phyloP scores from a whole-genome alignment of 108 stramenopile genomes.

The Schizochytrium sp. region DNA sequence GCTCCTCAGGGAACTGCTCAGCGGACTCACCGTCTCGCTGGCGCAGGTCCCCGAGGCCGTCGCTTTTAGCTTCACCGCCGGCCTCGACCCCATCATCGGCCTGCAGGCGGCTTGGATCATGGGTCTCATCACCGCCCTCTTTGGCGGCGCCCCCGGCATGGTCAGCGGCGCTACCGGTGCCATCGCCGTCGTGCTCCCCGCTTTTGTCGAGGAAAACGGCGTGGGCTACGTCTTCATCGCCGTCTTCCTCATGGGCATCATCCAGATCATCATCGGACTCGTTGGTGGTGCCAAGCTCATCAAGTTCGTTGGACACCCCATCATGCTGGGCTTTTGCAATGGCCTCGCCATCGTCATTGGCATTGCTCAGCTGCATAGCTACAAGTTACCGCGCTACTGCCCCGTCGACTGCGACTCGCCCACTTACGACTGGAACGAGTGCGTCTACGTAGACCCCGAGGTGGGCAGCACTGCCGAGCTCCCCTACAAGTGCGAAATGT shows the following conservation, averaged over 20 bases:
- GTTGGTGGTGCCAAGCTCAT: constrained; percentile 66
- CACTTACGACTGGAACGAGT: not conserved
- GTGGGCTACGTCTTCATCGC: constrained; percentile 63
- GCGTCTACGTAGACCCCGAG: not conserved
- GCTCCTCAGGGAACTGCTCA: constrained; percentile 24
- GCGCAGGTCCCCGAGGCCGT: constrained; percentile 37
- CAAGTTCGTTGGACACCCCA: constrained; percentile 69
- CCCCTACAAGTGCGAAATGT: not conserved
- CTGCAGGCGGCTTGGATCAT: constrained; percentile 73
- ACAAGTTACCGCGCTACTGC: constrained; percentile 34
- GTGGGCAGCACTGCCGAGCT: not conserved
- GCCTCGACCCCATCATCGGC: constrained; percentile 42
- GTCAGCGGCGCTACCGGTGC: constrained; percentile 70
- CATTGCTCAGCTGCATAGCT: constrained; percentile 70
- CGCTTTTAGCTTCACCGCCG: constrained; percentile 35
- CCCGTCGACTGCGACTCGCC: not conserved
- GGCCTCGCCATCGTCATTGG: constrained; percentile 77
- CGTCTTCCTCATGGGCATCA: constrained; percentile 63
- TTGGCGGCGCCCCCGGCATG: constrained; percentile 76
- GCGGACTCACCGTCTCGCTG: constrained; percentile 30
- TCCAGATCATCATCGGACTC: constrained; percentile 59
- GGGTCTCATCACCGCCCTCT: constrained; percentile 65
- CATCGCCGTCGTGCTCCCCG: constrained; percentile 67
- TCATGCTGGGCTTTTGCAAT: constrained; percentile 84
- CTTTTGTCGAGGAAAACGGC: constrained; percentile 61